Base-by-base conservation (phyloP, 805 yeast species). In the Saccharomycopsis sp. region DNA sequence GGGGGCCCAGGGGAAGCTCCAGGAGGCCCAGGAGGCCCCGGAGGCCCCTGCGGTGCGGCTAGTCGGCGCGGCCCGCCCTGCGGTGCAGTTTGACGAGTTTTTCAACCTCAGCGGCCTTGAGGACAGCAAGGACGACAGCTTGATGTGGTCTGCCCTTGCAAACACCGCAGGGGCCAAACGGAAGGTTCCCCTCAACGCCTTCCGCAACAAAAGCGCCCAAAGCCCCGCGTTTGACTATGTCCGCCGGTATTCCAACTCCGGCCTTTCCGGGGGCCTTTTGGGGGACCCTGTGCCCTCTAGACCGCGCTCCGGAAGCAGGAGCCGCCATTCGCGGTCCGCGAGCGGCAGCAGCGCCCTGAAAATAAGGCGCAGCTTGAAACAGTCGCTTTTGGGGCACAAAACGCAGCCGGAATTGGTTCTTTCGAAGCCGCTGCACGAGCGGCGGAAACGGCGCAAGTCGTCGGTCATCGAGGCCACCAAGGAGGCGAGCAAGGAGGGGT, bases 101-200 rank as follows among this genome's bases (percentile, higher is more conserved):
- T 76, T 92, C 65, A 90, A 92, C 68, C 86, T 92, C 73, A 86
- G 92, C 68, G 97, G 89, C 68, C 75, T 91, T 61, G 96, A 89
- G 65, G 89, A 87, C 62, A 87, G 80, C 57, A 86, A 82, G 29
- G 80, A 80, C 59, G 85, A 82, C 55, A 59, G 44, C 51, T 16
- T 61, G 23, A 54, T 51, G 44, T 59, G 62, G 59, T 46, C 29
- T 15, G 34, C 54, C 2, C 40, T 58, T 2, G 44, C 51, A n/a
- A 56, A 16, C 15, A 79, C 73, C 2, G 72, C 70, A 20, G 50
- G 56, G 9, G 68, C 77, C 67, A 73, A 75, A 66, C 80, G 79
- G 67, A 77, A 77, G 57, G 84, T 90, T 7, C 97, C 97, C 2
- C 72, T 91, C 47, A 88, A 95, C 1, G 97, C 97, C 0, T 92